Conservation (phyloP, 495 filamentous ascomycete genomes). For the Pseudevernia furfuracea region DNA sequence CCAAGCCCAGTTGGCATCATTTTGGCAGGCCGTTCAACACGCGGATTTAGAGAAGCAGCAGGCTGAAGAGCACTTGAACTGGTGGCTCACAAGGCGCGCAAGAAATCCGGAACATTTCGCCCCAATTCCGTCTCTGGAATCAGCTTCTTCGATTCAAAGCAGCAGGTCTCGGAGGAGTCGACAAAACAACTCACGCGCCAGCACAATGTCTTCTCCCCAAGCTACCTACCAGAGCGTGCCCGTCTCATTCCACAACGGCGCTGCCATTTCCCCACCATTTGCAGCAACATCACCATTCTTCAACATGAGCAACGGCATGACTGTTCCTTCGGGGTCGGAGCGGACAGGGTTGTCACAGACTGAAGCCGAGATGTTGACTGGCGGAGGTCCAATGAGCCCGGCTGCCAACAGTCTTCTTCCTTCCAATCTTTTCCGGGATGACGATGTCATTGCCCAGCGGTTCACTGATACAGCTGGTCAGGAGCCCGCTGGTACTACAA, state of each 20-base stretch:
- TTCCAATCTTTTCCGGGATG: conserved; percentile 70
- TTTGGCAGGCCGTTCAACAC: conserved; percentile 43
- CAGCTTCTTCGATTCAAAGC: conserved; percentile 34
- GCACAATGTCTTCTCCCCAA: conserved; percentile 42
- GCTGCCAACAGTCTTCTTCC: conserved; percentile 71
- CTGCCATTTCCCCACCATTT: conserved; percentile 46
- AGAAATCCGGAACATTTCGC: conserved; percentile 39
- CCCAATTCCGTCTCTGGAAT: conserved; percentile 37
- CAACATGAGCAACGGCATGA: conserved; percentile 53
- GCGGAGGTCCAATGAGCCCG: conserved; percentile 69
- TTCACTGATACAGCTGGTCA: conserved; percentile 36
- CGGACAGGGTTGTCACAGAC: conserved; percentile 36
- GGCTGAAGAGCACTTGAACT: conserved; percentile 45
- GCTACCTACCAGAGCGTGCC: conserved; percentile 35
- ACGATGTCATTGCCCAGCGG: conserved; percentile 55
- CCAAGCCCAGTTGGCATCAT: conserved; percentile 45
- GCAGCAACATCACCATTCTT: conserved; percentile 45
- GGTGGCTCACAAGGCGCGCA: conserved; percentile 41
- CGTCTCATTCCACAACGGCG: conserved; percentile 38
- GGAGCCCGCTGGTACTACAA: conserved; percentile 24
- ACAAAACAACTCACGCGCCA: conserved; percentile 43
- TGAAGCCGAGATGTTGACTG: conserved; percentile 44
- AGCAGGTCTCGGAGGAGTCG: conserved; percentile 41
- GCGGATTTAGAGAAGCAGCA: conserved; percentile 45
- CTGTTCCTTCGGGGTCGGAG: conserved; percentile 36